Base-by-base conservation (phyloP, 768 basidiomycete species). In the Boletus barrowsii region DNA sequence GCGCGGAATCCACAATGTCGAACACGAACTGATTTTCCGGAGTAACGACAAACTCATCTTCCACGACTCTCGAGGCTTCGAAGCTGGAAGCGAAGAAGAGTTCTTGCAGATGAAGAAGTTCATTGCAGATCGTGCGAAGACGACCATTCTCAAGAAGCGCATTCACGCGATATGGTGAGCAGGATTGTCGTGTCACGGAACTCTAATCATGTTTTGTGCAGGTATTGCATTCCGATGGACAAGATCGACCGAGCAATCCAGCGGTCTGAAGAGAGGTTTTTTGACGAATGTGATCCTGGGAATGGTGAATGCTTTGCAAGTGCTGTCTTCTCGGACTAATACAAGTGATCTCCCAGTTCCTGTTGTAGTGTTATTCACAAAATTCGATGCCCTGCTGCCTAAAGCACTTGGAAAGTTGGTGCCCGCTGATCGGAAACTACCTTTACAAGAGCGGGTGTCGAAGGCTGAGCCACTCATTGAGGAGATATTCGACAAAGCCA, bases 161-260 rank as follows among this genome's bases (percentile, higher is more conserved):
- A 33, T 53, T 17, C 53, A 53, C 5, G 40, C 32, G 13, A 53
- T 53, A 49, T 53, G 47, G 53, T 49, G 33, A 30, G 14, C 5
- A 10, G 3, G 24, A 11, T 11, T 41, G 9, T 14, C 37, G 15
- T 0, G 5, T 29, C 3, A n/a, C 4, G 17, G 33, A 11, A 35
- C 18, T 14, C 7, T 18, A 4, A 14, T 20, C n/a, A 15, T 13
- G 30, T 14, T 33, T 26, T 2, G 18, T 17, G 32, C 13, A 55
- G 54, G 54, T 55, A 55, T 18, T 53, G 51, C 33, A 53, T 54
- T 26, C 43, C 54, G 6, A 53, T 55, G 54, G 55, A 56, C 13
- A 42, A 47, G 3, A 10, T 47, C 14, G 45, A 47, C 1, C 45
- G 55, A 30, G 15, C 26, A 43, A 41, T 53, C 11, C 45, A 41